These are phyloP conservation scores for Podaxis sp. DNA, from an alignment of 768 basidiomycete species.

Conservation along the genomic window DNA sequence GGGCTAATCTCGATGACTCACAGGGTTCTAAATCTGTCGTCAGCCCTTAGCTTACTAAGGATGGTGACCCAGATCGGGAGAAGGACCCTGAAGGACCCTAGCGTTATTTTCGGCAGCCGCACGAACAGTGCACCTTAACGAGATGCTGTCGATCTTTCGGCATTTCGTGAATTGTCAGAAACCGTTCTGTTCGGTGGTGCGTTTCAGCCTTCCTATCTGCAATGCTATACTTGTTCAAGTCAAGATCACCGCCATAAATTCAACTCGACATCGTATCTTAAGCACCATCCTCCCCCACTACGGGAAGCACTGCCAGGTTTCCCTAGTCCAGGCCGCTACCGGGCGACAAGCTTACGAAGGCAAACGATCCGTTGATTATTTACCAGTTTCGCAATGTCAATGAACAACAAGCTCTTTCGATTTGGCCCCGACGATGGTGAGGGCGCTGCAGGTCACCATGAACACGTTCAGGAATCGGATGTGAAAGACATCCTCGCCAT, in stretches of 20 bases:
- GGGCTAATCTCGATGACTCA: constrained; percentile 9
- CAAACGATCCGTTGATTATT: background rate
- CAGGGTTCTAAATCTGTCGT: background rate
- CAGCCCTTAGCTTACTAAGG: background rate
- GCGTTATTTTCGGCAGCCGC: constrained; percentile 7
- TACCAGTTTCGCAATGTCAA: background rate
- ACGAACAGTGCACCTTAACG: constrained; percentile 4
- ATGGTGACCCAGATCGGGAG: background rate
- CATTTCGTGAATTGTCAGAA: constrained; percentile 14
- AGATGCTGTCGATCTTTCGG: constrained; percentile 16
- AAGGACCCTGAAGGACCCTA: background rate
- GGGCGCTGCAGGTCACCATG: constrained; percentile 16
- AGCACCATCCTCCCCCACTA: background rate
- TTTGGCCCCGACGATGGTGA: constrained; percentile 21
- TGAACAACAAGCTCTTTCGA: constrained; percentile 13
- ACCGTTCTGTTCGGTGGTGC: constrained; percentile 11
- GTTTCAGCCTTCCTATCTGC: constrained; percentile 12
- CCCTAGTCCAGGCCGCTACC: background rate
- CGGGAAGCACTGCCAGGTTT: background rate
- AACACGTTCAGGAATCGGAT: constrained; percentile 11
- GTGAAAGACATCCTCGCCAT: constrained; percentile 4
- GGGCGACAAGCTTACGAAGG: background rate
- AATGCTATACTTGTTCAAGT: constrained; percentile 9
- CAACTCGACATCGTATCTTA: background rate
- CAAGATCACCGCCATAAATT: constrained; percentile 12